These are phyloP conservation scores for Corymbia calophylla DNA, from an alignment of 441 rosid species.

Conservation along the genomic window DNA sequence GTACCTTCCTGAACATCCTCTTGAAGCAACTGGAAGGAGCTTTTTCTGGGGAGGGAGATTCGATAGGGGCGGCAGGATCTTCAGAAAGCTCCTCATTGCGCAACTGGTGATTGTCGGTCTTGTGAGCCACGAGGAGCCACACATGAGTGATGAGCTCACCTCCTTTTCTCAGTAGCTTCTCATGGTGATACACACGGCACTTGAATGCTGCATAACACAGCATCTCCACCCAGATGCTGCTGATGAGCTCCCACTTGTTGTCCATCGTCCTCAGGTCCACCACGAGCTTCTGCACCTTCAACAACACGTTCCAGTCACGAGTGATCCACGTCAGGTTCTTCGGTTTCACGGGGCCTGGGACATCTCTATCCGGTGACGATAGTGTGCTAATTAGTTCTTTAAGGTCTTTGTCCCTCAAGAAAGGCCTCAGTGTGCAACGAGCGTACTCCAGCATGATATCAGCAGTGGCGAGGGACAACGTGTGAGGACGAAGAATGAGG, in stretches of 20 bases:
- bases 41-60: not conserved
- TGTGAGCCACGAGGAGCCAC: not conserved
- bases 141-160: not conserved
- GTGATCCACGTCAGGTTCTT: not conserved
- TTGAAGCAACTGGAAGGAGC: not conserved
- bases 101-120: not conserved
- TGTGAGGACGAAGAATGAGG: not conserved
- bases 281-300: not conserved
- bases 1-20: not conserved
- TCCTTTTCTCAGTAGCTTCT: not conserved
- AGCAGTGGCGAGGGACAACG: not conserved
- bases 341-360: not conserved
- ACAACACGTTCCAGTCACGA: not conserved
- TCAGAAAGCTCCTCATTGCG: not conserved
- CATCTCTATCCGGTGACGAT: not conserved
- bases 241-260: not conserved
- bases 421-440: not conserved
- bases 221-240: not conserved
- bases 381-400: not conserved
- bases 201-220: not conserved
- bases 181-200: not conserved
- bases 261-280: not conserved
- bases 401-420: not conserved
- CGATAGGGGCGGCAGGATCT: not conserved
- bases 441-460: not conserved